Base-by-base conservation (phyloP, 2,329 filamentous ascomycete species). In the Diaporthe amygdali region DNA sequence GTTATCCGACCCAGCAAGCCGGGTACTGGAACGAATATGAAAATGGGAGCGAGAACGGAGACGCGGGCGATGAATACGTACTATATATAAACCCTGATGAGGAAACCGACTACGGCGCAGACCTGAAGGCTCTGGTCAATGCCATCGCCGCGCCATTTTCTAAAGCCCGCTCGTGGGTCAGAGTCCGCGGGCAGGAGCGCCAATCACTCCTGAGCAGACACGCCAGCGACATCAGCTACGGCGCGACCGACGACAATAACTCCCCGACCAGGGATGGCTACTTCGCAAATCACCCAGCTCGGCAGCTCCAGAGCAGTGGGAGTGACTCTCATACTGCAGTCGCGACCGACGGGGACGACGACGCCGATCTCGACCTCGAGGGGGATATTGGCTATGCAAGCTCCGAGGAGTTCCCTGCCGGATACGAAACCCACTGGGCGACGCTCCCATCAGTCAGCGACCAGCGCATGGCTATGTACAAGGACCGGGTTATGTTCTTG, bases 11-110 rank as follows among this genome's bases (percentile, higher is more conserved):
- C 17, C 72, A 74, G 7, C 44, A 79, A 9, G 78, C 79, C 64
- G 83, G 84, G 55, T 96, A 96, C 78, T 97, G 94, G 94, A 96
- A 94, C 80, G 94, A 97, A 79, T 96, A 96, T 79, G 94, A 97
- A 75, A 84, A 95, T 78, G 93, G 93, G 10, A 94, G 94, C 78
- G 93, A 95, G 68, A 83, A 82, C 2, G 88, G 86, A 63, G 90
- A 87, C 3, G 82, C 86, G 17, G 86, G 90, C 52, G 87, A 89
- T 44, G 88, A 87, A 37, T 96, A 94, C 79, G 87, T 90, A 54
- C 91, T 96, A 75, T 94, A 94, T 76, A 84, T 96, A 71, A 88
- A 95, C 77, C 93, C 93, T 0, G 87, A 94, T 75, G 88, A 88
- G 1, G 84, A 87, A 12, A 77, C 82, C 22, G 83, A 93, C 68